These are phyloP conservation scores for Cystoderma amianthinum DNA, from an alignment of 768 basidiomycete genomes.

Conservation along the genomic window DNA sequence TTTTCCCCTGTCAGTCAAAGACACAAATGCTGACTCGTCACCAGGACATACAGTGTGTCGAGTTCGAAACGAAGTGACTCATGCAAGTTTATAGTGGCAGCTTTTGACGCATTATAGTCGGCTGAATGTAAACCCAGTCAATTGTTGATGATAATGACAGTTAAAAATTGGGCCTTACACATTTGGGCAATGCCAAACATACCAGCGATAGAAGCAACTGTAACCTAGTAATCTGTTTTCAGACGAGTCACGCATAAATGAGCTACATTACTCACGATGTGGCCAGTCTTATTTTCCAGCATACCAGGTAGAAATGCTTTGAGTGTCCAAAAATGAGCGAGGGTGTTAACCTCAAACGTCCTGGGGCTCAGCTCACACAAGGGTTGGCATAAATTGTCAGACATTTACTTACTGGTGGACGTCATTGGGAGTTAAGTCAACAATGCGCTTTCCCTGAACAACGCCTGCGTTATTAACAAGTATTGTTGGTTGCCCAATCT, in stretches of 20 bases:
- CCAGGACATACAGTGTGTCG: constrained; percentile 49
- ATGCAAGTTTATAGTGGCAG: constrained; percentile 75
- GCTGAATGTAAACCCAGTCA: constrained; percentile 29
- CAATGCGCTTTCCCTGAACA: constrained; percentile 80
- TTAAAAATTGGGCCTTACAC: constrained; percentile 39
- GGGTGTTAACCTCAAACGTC: constrained; percentile 83
- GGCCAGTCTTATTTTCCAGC: constrained; percentile 71
- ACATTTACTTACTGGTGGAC: constrained; percentile 55
- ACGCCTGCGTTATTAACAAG: constrained; percentile 95
- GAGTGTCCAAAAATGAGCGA: constrained; percentile 87
- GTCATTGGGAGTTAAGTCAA: constrained; percentile 76
- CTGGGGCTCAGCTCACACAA: constrained; percentile 29
- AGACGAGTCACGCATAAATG: too few relatives aligned
- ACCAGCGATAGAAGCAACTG: constrained; percentile 71
- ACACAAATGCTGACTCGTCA: not conserved
- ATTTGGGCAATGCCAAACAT: constrained; percentile 67
- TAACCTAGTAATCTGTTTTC: constrained; percentile 67
- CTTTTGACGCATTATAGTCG: constrained; percentile 92
- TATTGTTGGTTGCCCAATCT: constrained; percentile 87
- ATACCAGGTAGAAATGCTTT: constrained; percentile 91
- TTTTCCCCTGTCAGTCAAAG: too few relatives aligned
- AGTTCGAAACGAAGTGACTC: constrained; percentile 87
- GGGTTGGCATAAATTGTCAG: not conserved
- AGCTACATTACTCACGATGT: constrained; percentile 60
- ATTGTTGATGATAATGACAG: not conserved